phyloP scores from a whole-genome alignment of 331 rosid species.

The Ulmus americana region DNA sequence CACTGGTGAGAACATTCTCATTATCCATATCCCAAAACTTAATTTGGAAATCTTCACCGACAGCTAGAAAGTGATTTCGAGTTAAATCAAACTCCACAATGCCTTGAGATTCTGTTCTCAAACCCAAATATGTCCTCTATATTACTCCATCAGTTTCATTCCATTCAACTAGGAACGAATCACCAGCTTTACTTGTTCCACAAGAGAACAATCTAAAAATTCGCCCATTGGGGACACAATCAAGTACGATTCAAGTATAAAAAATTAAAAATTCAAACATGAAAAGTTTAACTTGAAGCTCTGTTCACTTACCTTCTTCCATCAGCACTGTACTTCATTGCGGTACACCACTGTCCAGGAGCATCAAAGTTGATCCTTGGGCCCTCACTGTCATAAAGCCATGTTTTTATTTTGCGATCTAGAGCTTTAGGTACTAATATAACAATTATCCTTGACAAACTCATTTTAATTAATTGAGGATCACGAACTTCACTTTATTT shows the following conservation, averaged over 20 bases:
- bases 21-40: too few relatives aligned
- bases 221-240: neutral
- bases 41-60: too few relatives aligned
- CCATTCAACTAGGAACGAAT: too few relatives aligned
- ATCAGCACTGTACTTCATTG: constrained; percentile 27
- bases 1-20: too few relatives aligned
- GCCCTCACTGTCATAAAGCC: constrained; percentile 26
- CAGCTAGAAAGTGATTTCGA: too few relatives aligned
- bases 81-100: too few relatives aligned
- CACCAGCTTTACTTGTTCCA: too few relatives aligned
- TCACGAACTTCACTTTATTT: too few relatives aligned
- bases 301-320: constrained; percentile 10
- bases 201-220: constrained; percentile 26
- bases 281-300: neutral
- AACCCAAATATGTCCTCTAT: too few relatives aligned
- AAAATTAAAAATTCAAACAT: neutral
- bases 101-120: too few relatives aligned
- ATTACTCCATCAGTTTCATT: neutral
- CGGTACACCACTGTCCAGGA: constrained; percentile 27
- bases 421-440: constrained; percentile 20
- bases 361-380: constrained; percentile 29
- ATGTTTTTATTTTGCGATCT: constrained; percentile 29
- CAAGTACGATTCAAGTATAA: neutral
- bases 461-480: too few relatives aligned
- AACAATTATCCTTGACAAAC: too few relatives aligned